Evolutionary conservation across 2,329 filamentous ascomycete genomes (phyloP).

Genomic region (Thelonectria blattea): DNA sequence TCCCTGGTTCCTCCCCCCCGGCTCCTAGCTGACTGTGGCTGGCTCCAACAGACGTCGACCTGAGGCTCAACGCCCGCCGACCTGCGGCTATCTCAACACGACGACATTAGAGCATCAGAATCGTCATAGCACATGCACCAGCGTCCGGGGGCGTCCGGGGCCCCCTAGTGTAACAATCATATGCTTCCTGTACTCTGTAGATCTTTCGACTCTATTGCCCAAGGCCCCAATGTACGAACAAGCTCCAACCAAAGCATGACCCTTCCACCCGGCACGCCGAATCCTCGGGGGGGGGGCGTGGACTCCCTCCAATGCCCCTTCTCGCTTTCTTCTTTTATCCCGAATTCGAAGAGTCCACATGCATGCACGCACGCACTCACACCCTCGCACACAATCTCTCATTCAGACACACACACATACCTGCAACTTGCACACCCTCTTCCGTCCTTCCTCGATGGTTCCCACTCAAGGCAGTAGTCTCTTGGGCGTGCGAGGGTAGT

Average conservation of each 20-base stretch:
- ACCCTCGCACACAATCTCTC: too few species aligned
- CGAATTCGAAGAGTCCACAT: conserved; percentile 4
- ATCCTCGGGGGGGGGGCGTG: not conserved
- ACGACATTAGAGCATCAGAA: conserved; percentile 2
- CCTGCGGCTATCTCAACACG: conserved; percentile 8
- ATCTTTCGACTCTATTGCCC: conserved; percentile 20
- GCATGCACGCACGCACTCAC: not conserved
- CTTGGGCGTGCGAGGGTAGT: conserved; percentile 67
- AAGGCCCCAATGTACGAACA: conserved; percentile 2
- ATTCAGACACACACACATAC: too few species aligned
- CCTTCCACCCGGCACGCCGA: not conserved
- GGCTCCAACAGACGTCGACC: not conserved
- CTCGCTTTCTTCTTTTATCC: not conserved
- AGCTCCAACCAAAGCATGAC: conserved; percentile 8
- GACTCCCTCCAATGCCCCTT: not conserved
- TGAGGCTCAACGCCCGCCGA: conserved; percentile 12
- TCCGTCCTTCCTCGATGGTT: conserved; percentile 5
- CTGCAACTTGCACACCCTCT: not conserved
- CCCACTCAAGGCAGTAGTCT: conserved; percentile 56
- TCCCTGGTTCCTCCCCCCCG: not conserved
- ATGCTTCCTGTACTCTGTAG: conserved; percentile 8
- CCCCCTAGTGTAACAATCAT: not conserved
- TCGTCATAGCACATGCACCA: conserved; percentile 9
- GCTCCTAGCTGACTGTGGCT: not conserved
- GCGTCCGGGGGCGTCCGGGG: not conserved